Conservation (phyloP, 495 filamentous ascomycete species). For the Aspergillus haitiensis region DNA sequence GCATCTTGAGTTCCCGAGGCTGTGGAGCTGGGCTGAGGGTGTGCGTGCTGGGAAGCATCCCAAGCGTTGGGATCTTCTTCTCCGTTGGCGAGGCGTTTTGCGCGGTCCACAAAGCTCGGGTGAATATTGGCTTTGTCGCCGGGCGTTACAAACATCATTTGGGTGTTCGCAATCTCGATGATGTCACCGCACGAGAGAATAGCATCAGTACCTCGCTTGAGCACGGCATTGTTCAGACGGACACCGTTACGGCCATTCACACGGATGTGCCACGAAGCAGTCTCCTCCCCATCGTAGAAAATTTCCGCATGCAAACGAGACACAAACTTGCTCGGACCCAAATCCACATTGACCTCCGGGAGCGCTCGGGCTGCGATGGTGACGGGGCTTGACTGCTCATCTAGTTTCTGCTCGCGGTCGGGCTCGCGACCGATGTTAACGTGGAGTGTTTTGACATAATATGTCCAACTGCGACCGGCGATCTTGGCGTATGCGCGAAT, state of each 20-base stretch:
- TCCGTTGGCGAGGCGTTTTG: conserved; percentile 48
- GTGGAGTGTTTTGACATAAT: conserved; percentile 76
- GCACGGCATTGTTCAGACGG: conserved; percentile 67
- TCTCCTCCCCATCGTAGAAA: conserved; percentile 67
- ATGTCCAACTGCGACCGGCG: conserved; percentile 89
- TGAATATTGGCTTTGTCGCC: conserved; percentile 59
- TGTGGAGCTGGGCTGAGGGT: conserved; percentile 28
- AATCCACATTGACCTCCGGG: conserved; percentile 75
- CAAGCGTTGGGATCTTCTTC: conserved; percentile 41
- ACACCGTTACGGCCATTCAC: conserved; percentile 91
- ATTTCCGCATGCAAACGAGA: conserved; percentile 87
- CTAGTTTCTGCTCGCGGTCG: conserved; percentile 52
- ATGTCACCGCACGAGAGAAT: conserved; percentile 79
- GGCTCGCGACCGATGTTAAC: conserved; percentile 84
- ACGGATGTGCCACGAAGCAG: conserved; percentile 70
- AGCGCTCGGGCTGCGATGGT: conserved; percentile 48
- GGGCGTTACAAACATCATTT: conserved; percentile 98
- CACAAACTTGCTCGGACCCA: conserved; percentile 89
- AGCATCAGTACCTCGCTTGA: conserved; percentile 64
- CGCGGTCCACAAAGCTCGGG: conserved; percentile 52
- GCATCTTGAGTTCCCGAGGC: conserved; percentile 25
- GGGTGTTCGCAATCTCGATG: conserved; percentile 83
- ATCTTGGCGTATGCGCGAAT: conserved; percentile 93
- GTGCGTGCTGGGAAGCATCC: conserved; percentile 44
- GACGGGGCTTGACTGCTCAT: conserved; percentile 47